Conservation (phyloP, 148 eudicot species). For the Silene latifolia region DNA sequence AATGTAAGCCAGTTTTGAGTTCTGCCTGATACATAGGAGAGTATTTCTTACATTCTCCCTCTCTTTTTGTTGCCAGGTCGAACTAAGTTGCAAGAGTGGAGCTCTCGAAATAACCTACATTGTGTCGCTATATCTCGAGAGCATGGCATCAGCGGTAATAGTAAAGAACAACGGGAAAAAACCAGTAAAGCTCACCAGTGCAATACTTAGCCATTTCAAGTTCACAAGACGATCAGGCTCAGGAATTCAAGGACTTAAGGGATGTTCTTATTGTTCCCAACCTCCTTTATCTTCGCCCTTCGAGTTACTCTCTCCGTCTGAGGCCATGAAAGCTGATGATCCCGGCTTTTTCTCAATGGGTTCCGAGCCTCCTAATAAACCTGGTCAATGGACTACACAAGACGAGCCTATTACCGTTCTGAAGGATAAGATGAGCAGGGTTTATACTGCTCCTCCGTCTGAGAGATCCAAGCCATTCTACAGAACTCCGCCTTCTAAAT, state of each 20-base stretch:
- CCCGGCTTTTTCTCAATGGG: constrained; percentile 60
- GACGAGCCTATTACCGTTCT: constrained; percentile 60
- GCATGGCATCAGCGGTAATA: constrained; percentile 84
- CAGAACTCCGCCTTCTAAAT: constrained; percentile 67
- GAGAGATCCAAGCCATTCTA: constrained; percentile 63
- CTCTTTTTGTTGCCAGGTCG: constrained; percentile 45
- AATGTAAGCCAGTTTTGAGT: no score
- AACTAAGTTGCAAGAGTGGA: constrained; percentile 66
- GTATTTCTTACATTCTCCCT: background rate
- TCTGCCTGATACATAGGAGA: background rate
- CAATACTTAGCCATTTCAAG: constrained; percentile 66
- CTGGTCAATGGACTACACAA: constrained; percentile 64
- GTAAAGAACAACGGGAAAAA: constrained; percentile 77
- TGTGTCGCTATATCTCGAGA: constrained; percentile 61
- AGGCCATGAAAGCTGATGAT: constrained; percentile 79
- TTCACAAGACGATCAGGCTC: constrained; percentile 50
- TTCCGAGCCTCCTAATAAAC: constrained; percentile 56
- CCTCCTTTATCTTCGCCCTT: constrained; percentile 75
- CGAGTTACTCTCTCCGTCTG: constrained; percentile 64
- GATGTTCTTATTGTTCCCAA: constrained; percentile 67
- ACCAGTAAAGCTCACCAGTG: constrained; percentile 47
- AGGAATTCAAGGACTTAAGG: constrained; percentile 60
- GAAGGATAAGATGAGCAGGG: constrained; percentile 79
- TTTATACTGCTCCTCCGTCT: constrained; percentile 58
- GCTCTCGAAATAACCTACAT: constrained; percentile 63